Percentiles rank a stretch among this genome's conserved stretches.
Evolutionary conservation across 352 stramenopile species (phyloP).

Genomic region (Phytopythium litorale): DNA sequence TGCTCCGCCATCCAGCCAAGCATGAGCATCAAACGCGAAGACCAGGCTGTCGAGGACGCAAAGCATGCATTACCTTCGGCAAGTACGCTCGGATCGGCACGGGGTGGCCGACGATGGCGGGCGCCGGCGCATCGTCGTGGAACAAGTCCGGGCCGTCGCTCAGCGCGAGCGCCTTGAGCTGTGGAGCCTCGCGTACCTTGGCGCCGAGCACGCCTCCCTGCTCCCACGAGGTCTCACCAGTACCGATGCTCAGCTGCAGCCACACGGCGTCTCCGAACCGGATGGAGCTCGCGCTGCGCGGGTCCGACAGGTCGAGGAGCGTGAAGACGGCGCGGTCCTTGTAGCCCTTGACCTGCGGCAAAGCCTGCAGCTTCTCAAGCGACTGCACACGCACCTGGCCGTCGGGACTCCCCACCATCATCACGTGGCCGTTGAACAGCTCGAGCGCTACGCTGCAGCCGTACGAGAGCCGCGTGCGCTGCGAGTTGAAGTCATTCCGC

Average conservation of each 20-base stretch:
- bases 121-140: slow-evolving; percentile 40
- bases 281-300: slow-evolving; percentile 61
- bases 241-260: slow-evolving; percentile 65
- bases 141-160: slow-evolving; percentile 35
- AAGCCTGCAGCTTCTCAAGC: slow-evolving; percentile 48
- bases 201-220: slow-evolving; percentile 67
- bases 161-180: slow-evolving; percentile 60
- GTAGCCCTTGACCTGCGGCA: slow-evolving; percentile 41
- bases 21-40: not conserved
- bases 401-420: slow-evolving; percentile 64
- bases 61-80: slow-evolving; percentile 43
- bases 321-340: slow-evolving; percentile 68
- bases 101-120: slow-evolving; percentile 47
- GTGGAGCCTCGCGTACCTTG: slow-evolving; percentile 68
- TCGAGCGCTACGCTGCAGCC: slow-evolving; percentile 66
- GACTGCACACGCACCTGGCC: slow-evolving; percentile 56
- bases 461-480: slow-evolving; percentile 54
- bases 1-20: slow-evolving; percentile 7
- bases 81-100: slow-evolving; percentile 64
- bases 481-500: slow-evolving; percentile 72
- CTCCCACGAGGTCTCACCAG: slow-evolving; percentile 67
- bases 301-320: slow-evolving; percentile 57
- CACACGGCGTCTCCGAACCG: slow-evolving; percentile 75
- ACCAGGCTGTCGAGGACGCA: not conserved
- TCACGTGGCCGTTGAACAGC: slow-evolving; percentile 71